Base-by-base conservation (phyloP, 495 filamentous ascomycete genomes). In the Immersiella caudata region DNA sequence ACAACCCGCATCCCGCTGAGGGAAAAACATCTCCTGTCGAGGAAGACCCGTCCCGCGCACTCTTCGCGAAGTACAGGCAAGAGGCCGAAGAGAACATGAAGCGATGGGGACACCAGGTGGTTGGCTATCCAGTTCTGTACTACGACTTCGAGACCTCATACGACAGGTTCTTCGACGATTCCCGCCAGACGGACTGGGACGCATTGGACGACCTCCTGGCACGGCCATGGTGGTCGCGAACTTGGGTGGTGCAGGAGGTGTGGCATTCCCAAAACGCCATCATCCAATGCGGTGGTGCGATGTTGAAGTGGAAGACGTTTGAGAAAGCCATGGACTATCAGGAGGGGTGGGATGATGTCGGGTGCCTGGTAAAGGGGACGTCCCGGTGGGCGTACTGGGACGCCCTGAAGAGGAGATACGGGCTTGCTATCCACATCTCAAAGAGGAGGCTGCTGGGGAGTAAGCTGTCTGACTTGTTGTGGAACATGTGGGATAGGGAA, bases 401-500 rank as follows among this genome's bases (percentile, higher is more conserved):
- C 18, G 22, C 26, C 0, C 55, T 58, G 14, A 58, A 58, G 24
- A 58, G 55, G 27, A 25, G 55, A 1, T 58, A 58, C 55, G 55
- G 55, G 0, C n/a, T 58, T 21, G 25, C 55, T 25, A 58, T 58
- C 55, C 55, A 58, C 55, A 33, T 58, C n/a, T 21, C 55, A 25
- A 33, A 58, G 55, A 25, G 27, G 16, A 58, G 55, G 24, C 16
- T 58, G 21, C 55, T 58, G 16, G 55, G 24, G 0, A 27, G 20
- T 14, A n/a, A 18, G 55, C 26, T 58, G 24, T 58, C 55, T 24
- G 55, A 58, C 11, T 27, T 58, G 25, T 25, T 58, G 16, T 58
- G 55, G 55, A 58, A 58, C 24, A 58, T 27, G 1, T 58, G 55
- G 55, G 55, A 58, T 16, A 58, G 55, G 25, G 55, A 58, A 25